Conservation (phyloP, 352 stramenopile species). For the Ochromonadaceae sp. region DNA sequence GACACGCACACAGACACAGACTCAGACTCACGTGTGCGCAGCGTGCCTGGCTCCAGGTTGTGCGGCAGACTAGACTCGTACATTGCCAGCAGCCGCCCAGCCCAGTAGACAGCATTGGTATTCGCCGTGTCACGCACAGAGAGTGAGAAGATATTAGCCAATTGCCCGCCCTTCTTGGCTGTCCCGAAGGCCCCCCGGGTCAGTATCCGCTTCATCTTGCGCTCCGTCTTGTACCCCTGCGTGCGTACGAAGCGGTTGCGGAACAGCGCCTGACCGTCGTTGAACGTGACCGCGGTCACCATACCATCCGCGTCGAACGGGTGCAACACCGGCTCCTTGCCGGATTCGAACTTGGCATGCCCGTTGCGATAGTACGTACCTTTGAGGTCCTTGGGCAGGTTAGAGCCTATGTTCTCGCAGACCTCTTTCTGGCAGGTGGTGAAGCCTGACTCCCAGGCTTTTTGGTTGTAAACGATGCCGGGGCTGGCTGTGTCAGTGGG, state of each 20-base stretch:
- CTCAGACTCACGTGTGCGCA: constrained; percentile 41
- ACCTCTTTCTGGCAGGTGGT: not conserved
- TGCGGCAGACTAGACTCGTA: constrained; percentile 48
- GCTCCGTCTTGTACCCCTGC: constrained; percentile 19
- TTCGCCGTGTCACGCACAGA: constrained; percentile 41
- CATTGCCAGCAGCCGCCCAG: constrained; percentile 38
- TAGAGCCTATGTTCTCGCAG: constrained; percentile 7
- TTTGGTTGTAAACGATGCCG: not conserved
- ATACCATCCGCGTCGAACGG: constrained; percentile 27
- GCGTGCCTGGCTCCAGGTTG: constrained; percentile 40
- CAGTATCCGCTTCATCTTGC: constrained; percentile 23
- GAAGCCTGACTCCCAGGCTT: constrained; percentile 1
- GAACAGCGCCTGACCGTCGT: constrained; percentile 25
- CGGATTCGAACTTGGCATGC: constrained; percentile 21
- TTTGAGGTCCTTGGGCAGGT: not conserved
- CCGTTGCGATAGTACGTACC: constrained; percentile 18
- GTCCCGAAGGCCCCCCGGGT: constrained; percentile 32
- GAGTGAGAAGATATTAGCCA: constrained; percentile 27
- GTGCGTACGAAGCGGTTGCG: constrained; percentile 25
- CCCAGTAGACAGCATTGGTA: constrained; percentile 44
- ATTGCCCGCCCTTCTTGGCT: constrained; percentile 19
- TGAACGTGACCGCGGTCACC: constrained; percentile 16
- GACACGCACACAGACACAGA: constrained; percentile 35
- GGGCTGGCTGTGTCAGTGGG: too few relatives aligned
- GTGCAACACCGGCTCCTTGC: constrained; percentile 20